phyloP scores from a whole-genome alignment of 2,329 filamentous ascomycete genomes.

The Fusarium lateritium region DNA sequence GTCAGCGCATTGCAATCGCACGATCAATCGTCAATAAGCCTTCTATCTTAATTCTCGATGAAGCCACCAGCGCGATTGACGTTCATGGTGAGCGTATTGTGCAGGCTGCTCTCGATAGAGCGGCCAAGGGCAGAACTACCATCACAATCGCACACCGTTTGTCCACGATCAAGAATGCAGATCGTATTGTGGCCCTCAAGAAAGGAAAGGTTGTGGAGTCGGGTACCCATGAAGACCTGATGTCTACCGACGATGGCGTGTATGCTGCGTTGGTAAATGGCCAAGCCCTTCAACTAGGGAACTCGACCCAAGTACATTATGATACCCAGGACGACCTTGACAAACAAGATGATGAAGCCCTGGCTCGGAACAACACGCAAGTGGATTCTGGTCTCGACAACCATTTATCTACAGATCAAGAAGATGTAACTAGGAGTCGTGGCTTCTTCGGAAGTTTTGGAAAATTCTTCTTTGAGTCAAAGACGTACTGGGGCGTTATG shows the following conservation, averaged over 20 bases:
- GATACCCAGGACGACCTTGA: constrained; percentile 13
- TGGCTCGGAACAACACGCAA: too few species aligned
- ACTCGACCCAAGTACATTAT: constrained; percentile 55
- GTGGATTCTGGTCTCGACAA: too few species aligned
- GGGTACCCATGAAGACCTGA: constrained; percentile 81
- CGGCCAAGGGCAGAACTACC: constrained; percentile 75
- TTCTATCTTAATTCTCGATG: constrained; percentile 80
- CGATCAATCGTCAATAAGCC: constrained; percentile 81
- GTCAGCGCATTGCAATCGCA: constrained; percentile 84
- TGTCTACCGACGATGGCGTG: constrained; percentile 71
- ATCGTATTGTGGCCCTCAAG: constrained; percentile 83
- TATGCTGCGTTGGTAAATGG: constrained; percentile 78
- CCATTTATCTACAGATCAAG: too few species aligned
- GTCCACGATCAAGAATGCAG: constrained; percentile 82
- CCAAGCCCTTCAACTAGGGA: constrained; percentile 71
- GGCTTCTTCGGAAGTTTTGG: too few species aligned
- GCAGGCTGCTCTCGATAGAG: constrained; percentile 73
- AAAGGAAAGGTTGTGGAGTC: constrained; percentile 80
- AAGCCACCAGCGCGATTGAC: constrained; percentile 79
- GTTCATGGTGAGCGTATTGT: constrained; percentile 71
- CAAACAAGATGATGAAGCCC: too few species aligned
- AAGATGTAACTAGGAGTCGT: too few species aligned
- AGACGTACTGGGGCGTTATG: too few species aligned
- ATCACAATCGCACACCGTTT: constrained; percentile 82
- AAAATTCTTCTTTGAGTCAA: too few species aligned